Percentiles rank a stretch among this genome's conserved stretches.
Evolutionary conservation across 805 yeast genomes (phyloP).

Genomic region (Cyberlindnera americana): DNA sequence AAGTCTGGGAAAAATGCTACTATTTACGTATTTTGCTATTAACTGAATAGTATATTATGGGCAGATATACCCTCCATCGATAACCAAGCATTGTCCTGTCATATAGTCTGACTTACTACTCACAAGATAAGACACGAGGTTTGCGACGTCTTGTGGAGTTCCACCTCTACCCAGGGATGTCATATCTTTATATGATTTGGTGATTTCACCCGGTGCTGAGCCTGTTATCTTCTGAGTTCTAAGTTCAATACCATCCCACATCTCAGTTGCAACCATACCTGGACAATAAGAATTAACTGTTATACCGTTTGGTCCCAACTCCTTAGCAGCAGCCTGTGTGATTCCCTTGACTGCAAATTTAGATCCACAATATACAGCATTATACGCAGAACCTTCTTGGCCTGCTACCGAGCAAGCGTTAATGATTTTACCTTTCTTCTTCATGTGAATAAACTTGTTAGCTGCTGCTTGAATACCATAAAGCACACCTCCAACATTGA

Average conservation of each 20-base stretch:
- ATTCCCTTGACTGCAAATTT: conserved; percentile 37
- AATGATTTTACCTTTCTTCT: conserved; percentile 37
- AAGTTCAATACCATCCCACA: conserved; percentile 32
- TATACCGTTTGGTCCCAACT: conserved; percentile 33
- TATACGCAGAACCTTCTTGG: conserved; percentile 29
- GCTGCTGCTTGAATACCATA: conserved; percentile 36
- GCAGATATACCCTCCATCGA: conserved; percentile 1
- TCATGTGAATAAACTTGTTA: conserved; percentile 25
- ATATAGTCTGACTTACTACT: conserved; percentile 32
- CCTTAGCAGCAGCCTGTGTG: conserved; percentile 37
- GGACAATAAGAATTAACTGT: conserved; percentile 38
- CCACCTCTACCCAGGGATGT: conserved; percentile 36
- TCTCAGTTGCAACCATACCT: conserved; percentile 37
- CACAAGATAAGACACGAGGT: conserved; percentile 34
- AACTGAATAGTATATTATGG: background rate
- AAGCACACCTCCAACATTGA: conserved; percentile 32
- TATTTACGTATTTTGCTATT: background rate
- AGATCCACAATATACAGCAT: conserved; percentile 33
- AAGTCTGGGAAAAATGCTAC: too few relatives aligned
- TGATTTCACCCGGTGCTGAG: conserved; percentile 23
- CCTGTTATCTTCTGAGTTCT: conserved; percentile 25
- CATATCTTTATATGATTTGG: conserved; percentile 25
- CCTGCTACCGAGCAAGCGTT: conserved; percentile 37
- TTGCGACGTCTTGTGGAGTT: conserved; percentile 35
- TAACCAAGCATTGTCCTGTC: conserved; percentile 3